Evolutionary conservation across 2,329 filamentous ascomycete genomes (phyloP).

Genomic region (Fusarium nygamai): DNA sequence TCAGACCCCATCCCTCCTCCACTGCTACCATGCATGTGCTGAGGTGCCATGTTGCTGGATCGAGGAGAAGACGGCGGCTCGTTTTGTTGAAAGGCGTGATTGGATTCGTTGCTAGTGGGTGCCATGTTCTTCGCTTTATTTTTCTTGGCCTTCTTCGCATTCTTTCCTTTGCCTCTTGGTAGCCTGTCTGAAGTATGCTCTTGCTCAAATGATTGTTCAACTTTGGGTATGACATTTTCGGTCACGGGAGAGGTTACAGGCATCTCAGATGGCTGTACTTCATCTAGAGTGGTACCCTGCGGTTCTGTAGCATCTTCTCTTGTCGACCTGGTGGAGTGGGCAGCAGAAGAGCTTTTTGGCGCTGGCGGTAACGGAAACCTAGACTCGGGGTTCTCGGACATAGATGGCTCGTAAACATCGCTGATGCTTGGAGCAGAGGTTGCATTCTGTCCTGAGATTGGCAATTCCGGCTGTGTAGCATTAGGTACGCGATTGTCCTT

Average conservation of each 20-base stretch:
- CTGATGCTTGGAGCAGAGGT: slow-evolving; percentile 19
- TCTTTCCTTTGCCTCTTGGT: slow-evolving; percentile 24
- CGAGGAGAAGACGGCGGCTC: background rate
- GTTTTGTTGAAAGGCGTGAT: background rate
- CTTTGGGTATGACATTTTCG: background rate
- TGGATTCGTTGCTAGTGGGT: background rate
- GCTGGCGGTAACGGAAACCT: background rate
- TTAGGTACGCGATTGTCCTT: slow-evolving; percentile 4
- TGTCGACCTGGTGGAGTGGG: background rate
- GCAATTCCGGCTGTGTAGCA: slow-evolving; percentile 5
- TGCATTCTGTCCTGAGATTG: slow-evolving; percentile 18
- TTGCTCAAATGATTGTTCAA: background rate
- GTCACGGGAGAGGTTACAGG: background rate
- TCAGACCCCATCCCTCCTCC: background rate
- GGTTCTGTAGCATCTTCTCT: background rate
- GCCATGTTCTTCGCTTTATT: slow-evolving; percentile 30
- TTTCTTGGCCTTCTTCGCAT: slow-evolving; percentile 41
- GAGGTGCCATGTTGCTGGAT: background rate
- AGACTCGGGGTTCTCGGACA: background rate
- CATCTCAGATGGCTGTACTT: background rate
- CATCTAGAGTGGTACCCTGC: background rate
- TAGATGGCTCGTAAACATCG: slow-evolving; percentile 14
- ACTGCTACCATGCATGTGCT: background rate
- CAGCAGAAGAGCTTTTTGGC: background rate
- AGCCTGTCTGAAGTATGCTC: background rate